These are phyloP conservation scores for Phytophthora pisi DNA, from an alignment of 352 stramenopile species.

Conservation along the genomic window DNA sequence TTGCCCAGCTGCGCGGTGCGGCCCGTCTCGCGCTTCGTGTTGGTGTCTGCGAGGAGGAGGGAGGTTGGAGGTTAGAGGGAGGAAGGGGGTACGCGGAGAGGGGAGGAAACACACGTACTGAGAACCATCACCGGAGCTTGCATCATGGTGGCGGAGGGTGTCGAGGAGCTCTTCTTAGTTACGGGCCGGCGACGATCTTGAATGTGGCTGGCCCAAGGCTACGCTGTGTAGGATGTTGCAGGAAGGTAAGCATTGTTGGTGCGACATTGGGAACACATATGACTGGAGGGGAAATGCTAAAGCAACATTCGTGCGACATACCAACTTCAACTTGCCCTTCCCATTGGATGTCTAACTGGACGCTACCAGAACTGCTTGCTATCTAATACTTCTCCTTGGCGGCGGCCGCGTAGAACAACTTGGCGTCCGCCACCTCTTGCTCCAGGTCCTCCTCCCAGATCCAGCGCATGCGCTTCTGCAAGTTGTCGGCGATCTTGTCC, in stretches of 20 bases:
- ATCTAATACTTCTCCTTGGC: constrained; percentile 10
- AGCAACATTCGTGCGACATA: too few relatives aligned
- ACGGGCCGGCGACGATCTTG: constrained; percentile 19
- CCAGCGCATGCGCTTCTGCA: constrained; percentile 42
- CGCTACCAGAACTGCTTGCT: too few relatives aligned
- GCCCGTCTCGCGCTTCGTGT: constrained; percentile 98
- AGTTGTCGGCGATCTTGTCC: constrained; percentile 32
- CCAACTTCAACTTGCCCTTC: background rate
- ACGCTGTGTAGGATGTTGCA: background rate
- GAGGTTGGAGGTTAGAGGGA: background rate
- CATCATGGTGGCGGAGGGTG: constrained; percentile 61
- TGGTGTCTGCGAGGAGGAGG: constrained; percentile 78
- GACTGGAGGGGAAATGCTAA: too few relatives aligned
- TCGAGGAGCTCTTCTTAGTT: background rate
- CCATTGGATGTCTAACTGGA: too few relatives aligned
- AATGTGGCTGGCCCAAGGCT: constrained; percentile 24
- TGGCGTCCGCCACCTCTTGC: constrained; percentile 37
- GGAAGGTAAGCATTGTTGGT: background rate
- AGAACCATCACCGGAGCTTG: constrained; percentile 95
- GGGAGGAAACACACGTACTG: constrained; percentile 68
- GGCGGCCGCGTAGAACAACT: constrained; percentile 18
- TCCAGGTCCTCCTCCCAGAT: constrained; percentile 44
- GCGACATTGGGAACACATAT: background rate
- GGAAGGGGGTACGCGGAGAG: background rate
- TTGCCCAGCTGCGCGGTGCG: constrained; percentile 98